Evolutionary conservation across 257 asterid species (phyloP).

Genomic region (Penstemon eatonii): DNA sequence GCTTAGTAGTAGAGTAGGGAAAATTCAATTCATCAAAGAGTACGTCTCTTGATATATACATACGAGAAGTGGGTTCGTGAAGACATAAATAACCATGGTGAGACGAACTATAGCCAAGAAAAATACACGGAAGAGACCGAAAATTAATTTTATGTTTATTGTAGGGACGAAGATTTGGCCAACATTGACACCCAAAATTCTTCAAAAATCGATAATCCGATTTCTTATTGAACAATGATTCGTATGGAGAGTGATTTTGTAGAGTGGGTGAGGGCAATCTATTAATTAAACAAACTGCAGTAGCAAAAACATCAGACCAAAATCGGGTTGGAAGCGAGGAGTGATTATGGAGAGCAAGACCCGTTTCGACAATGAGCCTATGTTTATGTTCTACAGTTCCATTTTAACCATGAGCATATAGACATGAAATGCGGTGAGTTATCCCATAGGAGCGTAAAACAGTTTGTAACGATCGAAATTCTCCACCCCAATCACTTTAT

Average conservation of each 20-base stretch:
- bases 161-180: no score
- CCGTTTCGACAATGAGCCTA: neutral
- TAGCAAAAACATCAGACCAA: neutral
- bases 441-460: neutral
- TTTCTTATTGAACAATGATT: no score
- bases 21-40: neutral
- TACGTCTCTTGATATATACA: no score
- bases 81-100: no score
- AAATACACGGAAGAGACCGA: no score
- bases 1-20: no score
- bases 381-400: neutral
- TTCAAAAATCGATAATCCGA: no score
- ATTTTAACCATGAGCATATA: neutral
- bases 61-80: no score
- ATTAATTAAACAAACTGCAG: neutral
- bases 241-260: no score
- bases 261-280: neutral
- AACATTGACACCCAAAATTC: no score
- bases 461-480: neutral
- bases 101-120: no score
- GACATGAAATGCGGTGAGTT: neutral
- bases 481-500: neutral
- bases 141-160: no score
- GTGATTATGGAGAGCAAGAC: neutral
- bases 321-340: neutral